A percentile compares a stretch with the other conserved stretches of the same genome.
phyloP scores from a whole-genome alignment of 2,329 filamentous ascomycete genomes.

The Allantophomopsis cytisporea region DNA sequence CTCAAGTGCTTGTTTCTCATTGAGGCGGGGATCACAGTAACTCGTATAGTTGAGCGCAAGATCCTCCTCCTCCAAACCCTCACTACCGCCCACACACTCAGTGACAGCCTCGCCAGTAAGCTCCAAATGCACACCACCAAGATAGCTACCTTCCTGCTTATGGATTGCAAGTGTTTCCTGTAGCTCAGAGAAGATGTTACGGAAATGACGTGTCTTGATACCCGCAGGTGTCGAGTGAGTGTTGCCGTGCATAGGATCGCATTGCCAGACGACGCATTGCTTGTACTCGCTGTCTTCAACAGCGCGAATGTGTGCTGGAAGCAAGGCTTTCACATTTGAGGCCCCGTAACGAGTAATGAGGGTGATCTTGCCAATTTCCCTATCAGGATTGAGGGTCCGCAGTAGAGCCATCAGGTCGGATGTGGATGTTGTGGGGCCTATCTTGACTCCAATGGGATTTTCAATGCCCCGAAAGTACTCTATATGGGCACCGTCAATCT shows the following conservation, averaged over 20 bases:
- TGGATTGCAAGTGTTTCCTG: slow-evolving; percentile 75
- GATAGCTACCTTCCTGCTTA: slow-evolving; percentile 67
- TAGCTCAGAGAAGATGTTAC: slow-evolving; percentile 79
- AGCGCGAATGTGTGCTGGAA: slow-evolving; percentile 77
- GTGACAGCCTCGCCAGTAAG: slow-evolving; percentile 93
- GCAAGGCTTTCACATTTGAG: slow-evolving; percentile 56
- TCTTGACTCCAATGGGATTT: slow-evolving; percentile 94
- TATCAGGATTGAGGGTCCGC: slow-evolving; percentile 68
- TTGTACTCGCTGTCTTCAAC: slow-evolving; percentile 66
- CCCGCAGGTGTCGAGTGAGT: slow-evolving; percentile 56
- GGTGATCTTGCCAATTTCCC: slow-evolving; percentile 85
- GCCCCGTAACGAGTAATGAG: slow-evolving; percentile 93
- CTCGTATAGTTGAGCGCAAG: slow-evolving; percentile 85
- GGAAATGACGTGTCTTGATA: slow-evolving; percentile 87
- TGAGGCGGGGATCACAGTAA: slow-evolving; percentile 88
- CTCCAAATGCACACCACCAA: slow-evolving; percentile 91
- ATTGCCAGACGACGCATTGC: slow-evolving; percentile 78
- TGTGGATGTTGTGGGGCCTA: slow-evolving; percentile 72
- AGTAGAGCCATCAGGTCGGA: slow-evolving; percentile 68
- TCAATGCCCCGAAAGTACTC: slow-evolving; percentile 95
- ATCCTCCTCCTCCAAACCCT: slow-evolving; percentile 77
- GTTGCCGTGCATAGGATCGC: slow-evolving; percentile 96
- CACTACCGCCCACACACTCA: slow-evolving; percentile 85
- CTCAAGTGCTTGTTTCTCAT: slow-evolving; percentile 96
- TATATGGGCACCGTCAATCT: slow-evolving; percentile 85